Base-by-base conservation (phyloP, 345 rosid genomes). In the Eucalyptus marginata region DNA sequence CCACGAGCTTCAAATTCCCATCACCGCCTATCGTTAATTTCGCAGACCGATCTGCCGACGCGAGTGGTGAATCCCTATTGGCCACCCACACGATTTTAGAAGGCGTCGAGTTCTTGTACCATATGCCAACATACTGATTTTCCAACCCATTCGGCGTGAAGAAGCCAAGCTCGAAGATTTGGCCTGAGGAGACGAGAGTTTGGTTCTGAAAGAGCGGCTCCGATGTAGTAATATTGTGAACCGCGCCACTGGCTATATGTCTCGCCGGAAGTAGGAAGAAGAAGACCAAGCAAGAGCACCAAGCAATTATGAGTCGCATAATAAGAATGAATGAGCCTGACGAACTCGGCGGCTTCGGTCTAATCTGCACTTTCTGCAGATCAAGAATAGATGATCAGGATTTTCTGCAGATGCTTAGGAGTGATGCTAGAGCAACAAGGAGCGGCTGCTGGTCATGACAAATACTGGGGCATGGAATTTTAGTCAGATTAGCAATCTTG, bases 1-100 rank as follows among this genome's bases (percentile, higher is more conserved):
- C 90, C 36, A 86, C 54, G 66, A 93, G 93, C 76, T 54, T 88
- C 76, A 93, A 76, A 89, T 88, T 88, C 49, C 91, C 89, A 13
- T 40, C 76, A 46, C 52, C 54, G 18, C 49, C 90, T 49, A 92
- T 89, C 16, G 56, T 87, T 84, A 93, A 79, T 4, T 17, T 76
- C 12, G 89, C 91, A 3, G 92, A 71, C 7, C 27, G 59, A 13
- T 85, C 87, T 18, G 91, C 76, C 31, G 62, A 54, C 22, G 88
- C 13, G 27, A 93, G 91, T 7, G 94, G 92, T 90, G 17, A 5
- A 62, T 62, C 33, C 33, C 71, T 6, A 62, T 62, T 62, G 33
- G 71, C 71, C 1, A 62, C 33, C 44, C 44, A 43, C 44, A 43
- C 44, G 8, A 43, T 43, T 43, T 43, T 43, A 43, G 44, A 43